Base-by-base conservation (phyloP, 768 basidiomycete species). In the Russula sp. region DNA sequence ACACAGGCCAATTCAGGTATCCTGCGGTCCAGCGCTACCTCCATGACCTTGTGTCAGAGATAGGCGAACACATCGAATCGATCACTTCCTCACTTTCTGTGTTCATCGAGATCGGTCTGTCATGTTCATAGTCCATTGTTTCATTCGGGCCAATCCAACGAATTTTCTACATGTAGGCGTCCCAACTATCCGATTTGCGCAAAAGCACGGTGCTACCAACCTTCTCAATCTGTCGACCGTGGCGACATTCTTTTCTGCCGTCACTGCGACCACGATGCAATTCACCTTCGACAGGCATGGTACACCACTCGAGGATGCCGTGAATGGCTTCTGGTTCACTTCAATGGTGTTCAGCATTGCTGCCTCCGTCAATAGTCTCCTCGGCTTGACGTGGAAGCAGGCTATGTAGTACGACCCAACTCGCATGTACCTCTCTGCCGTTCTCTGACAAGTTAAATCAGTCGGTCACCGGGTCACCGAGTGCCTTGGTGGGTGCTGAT, bases 401-500 rank as follows among this genome's bases (percentile, higher is more conserved):
- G 87, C 88, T 0, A 88, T 89, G 86, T 90, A 90, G 87, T 89
- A 74, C 66, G 86, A 82, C 11, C 27, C 14, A 11, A 37, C 6
- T 42, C n/a, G 6, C 42, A 32, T 20, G 10, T 47, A 35, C 55
- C 53, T 64, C 68, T 55, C 18, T 1, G 16, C 4, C 11, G 48
- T 6, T 55, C 31, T 20, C 11, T 71, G 61, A 45, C 10, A 54
- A 59, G 51, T 59, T 66, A 20, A 56, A 61, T 10, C 55, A 88
- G 87, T 71, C 87, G 87, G 58, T 88, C 86, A 42, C 88, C 87
- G 20, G 84, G 85, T 9, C 83, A 89, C 72, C 83, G 85, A 57
- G 86, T 88, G 48, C 87, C 88, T 0, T 88, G 87, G 87, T 89
- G 88, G 87, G 86, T 89, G 49, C 74, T 88, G 60, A 91, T 91